Evolutionary conservation across 257 asterid species (phyloP), one percentile per base, ranked within the genome.

Genomic region (Haberlea rhodopensis): DNA sequence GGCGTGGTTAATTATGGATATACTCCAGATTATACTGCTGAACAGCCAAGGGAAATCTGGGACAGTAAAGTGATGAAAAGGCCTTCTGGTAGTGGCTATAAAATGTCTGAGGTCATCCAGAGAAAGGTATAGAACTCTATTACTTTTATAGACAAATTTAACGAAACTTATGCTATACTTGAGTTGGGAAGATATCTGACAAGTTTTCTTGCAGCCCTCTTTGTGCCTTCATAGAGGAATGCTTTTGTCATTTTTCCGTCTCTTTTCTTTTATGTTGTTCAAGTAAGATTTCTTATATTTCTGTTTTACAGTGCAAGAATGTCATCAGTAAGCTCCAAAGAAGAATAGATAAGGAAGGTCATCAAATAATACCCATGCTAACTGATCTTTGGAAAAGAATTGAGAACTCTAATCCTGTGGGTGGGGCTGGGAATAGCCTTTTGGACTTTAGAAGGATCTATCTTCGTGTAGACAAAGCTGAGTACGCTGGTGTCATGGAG

Each of bases 371-470:
- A 70, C 99, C 99, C 16, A 68, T 77, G 84, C 87, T 94, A 62
- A 87, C 88, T 63, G 95, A 87, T 65, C 87, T 90, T 61, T 94
- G 99, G 99, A 90, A 81, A 80, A 87, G 87, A 79, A 81, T 81
- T 25, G 95, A 82, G 61, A 80, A 75, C 78, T 78, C 95, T 54
- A 71, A 81, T 67, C 78, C 65, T 24, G 52, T 73, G 65, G 78
- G 78, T 69, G 81, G 80, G 63, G 1, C 83, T 20, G 86, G 79
- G 52, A 91, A 90, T 78, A 78, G 60, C 78, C 68, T 82, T 71
- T 72, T 90, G 76, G 89, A 89, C 76, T 72, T 87, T 31, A 81
- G 80, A 55, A 88, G 82, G 81, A 80, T 94, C 60, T 83, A 81
- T 73, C 48, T 74, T 65, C 91, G 91, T 55, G 77, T 94, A 51